Evolutionary conservation across 2,329 filamentous ascomycete genomes (phyloP), one percentile per base, ranked within the genome.

Genomic region (Parascedosporium putredinis): DNA sequence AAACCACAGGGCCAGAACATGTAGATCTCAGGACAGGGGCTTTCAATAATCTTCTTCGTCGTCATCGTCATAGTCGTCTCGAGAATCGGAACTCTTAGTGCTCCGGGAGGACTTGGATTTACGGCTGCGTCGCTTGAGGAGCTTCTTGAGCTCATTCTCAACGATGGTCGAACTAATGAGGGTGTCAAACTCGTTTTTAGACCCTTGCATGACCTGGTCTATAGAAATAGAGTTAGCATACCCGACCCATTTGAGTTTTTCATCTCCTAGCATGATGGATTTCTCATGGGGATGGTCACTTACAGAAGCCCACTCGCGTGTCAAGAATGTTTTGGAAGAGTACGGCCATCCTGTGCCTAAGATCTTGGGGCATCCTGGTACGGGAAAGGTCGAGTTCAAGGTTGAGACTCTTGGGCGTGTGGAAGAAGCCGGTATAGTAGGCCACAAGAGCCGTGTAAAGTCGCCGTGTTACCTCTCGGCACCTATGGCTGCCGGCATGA

Each of bases 271-370:
- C 49, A 45, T 25, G 45, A n/a, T n/a, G n/a, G n/a, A n/a, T n/a
- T 36, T 5, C 33, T 51, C 40, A 31, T 44, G 25, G 48, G 49
- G 20, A 20, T 38, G 10, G 3, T n/a, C 24, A 59, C 62, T 60
- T 57, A 69, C 67, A 67, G 49, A 68, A 61, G 6, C 60, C 58
- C 50, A 61, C 64, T 40, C 65, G 62, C 24, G 60, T 53, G 38
- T 61, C 57, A 45, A 68, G 51, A 51, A 69, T 45, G 34, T 31
- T 10, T 25, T 24, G 16, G 25, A 51, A 45, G 42, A 44, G 33
- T n/a, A 16, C 16, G 16, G 38, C n/a, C 25, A 51, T 47, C 20
- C 43, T 47, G 10, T 47, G 24, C 50, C 51, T 34, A 22, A 46
- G 18, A 22, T 42, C 16, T 16, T 20, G 18, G 20, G 24, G 43